Base-by-base conservation (phyloP, 2,329 filamentous ascomycete species). In the Cladosporium sp. region DNA sequence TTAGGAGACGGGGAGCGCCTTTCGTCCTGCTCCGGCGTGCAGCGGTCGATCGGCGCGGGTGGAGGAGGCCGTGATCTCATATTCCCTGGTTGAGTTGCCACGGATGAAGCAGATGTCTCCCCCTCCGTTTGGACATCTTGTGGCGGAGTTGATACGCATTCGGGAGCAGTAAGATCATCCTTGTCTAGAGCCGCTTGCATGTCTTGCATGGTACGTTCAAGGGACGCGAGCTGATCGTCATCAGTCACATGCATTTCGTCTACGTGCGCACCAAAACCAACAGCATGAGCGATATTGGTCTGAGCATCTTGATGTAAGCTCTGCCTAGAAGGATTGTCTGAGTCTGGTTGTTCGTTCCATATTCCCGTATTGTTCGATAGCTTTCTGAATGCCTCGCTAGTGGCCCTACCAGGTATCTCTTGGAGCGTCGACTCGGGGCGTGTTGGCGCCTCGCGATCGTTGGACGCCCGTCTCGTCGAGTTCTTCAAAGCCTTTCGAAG, bases 401-500 rank as follows among this genome's bases (percentile, higher is more conserved):
- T 8, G n/a, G 35, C 6, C 10, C 4, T 13, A 38, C 16, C 8
- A 14, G 10, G 35, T n/a, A 14, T 14, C 16, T 14, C 35, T 8
- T n/a, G 35, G 9, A 35, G n/a, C 4, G 10, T 9, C 10, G 19
- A 43, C 8, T 8, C 13, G 18, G 41, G 41, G n/a, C 18, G 18
- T 9, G n/a, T 18, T 13, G 28, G 41, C 33, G 42, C 22, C 31
- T 28, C 33, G 34, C 11, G 32, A 9, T 37, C 22, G 11, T 46
- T 43, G 18, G 51, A 56, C 5, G 51, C 49, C 10, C 34, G 42
- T 34, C 57, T 48, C 11, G 44, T 31, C 22, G 43, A 54, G 28
- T 58, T 59, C 4, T 43, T 46, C 9, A 58, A 13, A 33, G 58
- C 58, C 45, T 54, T 49, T 13, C 56, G 54, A 5, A 57, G 49